Base-by-base conservation (phyloP, 75 land plant genomes). In the Adiantum capillusveneris region DNA sequence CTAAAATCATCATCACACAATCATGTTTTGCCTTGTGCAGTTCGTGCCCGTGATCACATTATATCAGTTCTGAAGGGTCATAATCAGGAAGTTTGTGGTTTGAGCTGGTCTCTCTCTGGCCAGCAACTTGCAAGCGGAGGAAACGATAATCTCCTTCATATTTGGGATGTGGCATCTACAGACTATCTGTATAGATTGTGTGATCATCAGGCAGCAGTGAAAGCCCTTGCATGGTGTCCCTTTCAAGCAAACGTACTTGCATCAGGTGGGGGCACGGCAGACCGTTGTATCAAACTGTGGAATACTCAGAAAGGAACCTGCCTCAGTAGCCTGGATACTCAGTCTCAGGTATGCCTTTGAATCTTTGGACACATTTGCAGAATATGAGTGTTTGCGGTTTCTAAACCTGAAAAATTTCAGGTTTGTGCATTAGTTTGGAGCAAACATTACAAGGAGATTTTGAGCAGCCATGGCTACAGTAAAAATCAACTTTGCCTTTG, bases 201-300 rank as follows among this genome's bases (percentile, higher is more conserved):
- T 2, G 73, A 71, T 17, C 87, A 84, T 57, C 60, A 39, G 26
- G 90, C 86, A 39, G 86, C 86, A 46, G 91, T 87, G 3, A 79
- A 82, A 70, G 85, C 89, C 21, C 68, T 85, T 20, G 82, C 89
- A 9, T 82, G 89, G 89, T 79, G 89, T 55, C 89, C 89, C 11
- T 73, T 65, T 52, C 77, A 82, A 52, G 50, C 48, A 18, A 48
- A 75, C 36, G 25, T 77, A 16, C 69, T 87, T 20, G 91, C 91
- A 25, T 77, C 91, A 62, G 91, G 91, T 25, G 91, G 91, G 20
- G 90, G 90, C 26, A 71, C 78, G 51, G 65, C 62, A 0, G 91
- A 84, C 62, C 63, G 88, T 11, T 75, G 79, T 31, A 80, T 87
- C 29, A 87, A 78, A 60, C 48, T 87, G 17, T 87, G 91, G 91